Evolutionary conservation across 345 rosid genomes (phyloP), one percentile per base, ranked within the genome.

Genomic region (Cardamine resedifolia): DNA sequence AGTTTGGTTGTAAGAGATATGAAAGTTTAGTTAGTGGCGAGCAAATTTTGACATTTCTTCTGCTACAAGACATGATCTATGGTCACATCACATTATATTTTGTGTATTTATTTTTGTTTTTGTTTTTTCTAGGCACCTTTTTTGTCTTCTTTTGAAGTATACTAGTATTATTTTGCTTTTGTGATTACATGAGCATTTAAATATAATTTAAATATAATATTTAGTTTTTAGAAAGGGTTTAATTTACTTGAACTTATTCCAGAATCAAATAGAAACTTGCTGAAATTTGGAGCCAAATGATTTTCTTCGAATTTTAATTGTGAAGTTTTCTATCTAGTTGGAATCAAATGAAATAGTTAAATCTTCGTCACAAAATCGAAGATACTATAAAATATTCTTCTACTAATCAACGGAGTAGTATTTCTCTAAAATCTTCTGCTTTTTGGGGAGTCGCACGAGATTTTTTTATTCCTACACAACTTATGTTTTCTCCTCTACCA

Each of bases 311-410:
- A 10, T 27, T 53, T 52, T 26, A 6, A 0, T 28, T 7, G 4
- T n/a, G 16, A 36, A 49, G 19, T 50, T 50, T 26, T 36, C 11
- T 61, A 38, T 14, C 11, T 26, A 12, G 6, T 18, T 38, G 60
- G 59, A 71, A 50, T 19, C 23, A 51, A 61, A 27, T 33, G 15
- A 38, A 24, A 71, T 53, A 61, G 48, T 61, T 7, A 4, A 50
- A 48, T 31, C 38, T 30, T 6, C 19, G 28, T 72, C 70, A n/a
- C n/a, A n/a, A n/a, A n/a, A n/a, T 66, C n/a, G 51, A 73, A 64
- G 41, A 73, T 66, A 57, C 19, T 20, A 19, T 20, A 71, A 1
- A 41, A 53, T 64, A 66, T 64, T 73, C 11, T 19, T 16, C 19
- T 28, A 14, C 31, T 43, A 19, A 68, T 55, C 44, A 30, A 14